Conservation (phyloP, 495 filamentous ascomycete species). For the Penicillium roqueforti region DNA sequence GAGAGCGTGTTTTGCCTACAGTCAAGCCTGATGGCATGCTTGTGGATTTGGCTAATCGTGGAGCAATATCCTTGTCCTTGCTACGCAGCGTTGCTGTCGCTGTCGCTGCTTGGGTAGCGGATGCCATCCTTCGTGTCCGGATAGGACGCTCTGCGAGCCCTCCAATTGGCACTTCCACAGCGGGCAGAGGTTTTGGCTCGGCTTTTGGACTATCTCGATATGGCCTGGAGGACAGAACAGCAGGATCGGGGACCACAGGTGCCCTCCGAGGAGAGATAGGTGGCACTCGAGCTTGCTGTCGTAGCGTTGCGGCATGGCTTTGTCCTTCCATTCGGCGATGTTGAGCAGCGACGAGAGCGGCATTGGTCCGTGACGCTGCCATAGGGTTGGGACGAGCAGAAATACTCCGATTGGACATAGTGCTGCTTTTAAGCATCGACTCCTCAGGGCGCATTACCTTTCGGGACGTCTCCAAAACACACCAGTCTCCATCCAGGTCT, state of each 20-base stretch:
- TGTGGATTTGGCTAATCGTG: slow-evolving; percentile 28
- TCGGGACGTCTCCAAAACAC: slow-evolving; percentile 29
- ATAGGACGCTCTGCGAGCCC: slow-evolving; percentile 45
- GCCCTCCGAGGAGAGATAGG: slow-evolving; percentile 29
- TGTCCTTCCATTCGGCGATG: slow-evolving; percentile 39
- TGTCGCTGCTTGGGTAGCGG: slow-evolving; percentile 35
- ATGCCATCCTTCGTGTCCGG: slow-evolving; percentile 35
- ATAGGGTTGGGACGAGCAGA: slow-evolving; percentile 26
- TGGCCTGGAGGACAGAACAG: slow-evolving; percentile 12
- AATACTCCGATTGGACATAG: slow-evolving; percentile 30
- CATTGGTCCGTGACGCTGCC: slow-evolving; percentile 37
- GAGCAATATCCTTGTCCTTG: slow-evolving; percentile 25
- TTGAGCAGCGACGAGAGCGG: slow-evolving; percentile 41
- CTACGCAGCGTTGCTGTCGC: slow-evolving; percentile 31
- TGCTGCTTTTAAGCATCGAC: slow-evolving; percentile 29
- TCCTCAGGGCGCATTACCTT: slow-evolving; percentile 27
- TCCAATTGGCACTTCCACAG: slow-evolving; percentile 18
- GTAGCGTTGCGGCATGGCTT: slow-evolving; percentile 47
- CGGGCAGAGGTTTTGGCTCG: slow-evolving; percentile 6
- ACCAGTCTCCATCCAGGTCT: slow-evolving; percentile 41
- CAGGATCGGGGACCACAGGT: slow-evolving; percentile 29
- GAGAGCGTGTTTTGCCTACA: slow-evolving; percentile 46
- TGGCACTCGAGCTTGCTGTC: slow-evolving; percentile 40
- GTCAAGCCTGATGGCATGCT: slow-evolving; percentile 35
- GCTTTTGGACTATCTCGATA: slow-evolving; percentile 21